A percentile compares a stretch with the other conserved stretches of the same genome.
These are phyloP conservation scores for Pichia sp. DNA, from an alignment of 1,139 yeast species.

Conservation along the genomic window DNA sequence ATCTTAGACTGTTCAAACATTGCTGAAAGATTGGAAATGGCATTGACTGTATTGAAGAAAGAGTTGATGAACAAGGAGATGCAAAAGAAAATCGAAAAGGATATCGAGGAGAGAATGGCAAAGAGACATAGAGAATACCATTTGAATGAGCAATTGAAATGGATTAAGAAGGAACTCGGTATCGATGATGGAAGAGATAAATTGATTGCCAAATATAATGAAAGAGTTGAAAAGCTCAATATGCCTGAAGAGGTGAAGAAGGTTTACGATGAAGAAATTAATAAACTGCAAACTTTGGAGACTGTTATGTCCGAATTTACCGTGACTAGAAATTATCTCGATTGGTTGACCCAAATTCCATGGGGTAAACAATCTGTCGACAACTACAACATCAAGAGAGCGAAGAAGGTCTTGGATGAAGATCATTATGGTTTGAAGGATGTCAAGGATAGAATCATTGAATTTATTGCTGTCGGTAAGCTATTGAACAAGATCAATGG, in stretches of 20 bases:
- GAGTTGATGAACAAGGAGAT: constrained; percentile 68
- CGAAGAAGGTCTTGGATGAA: constrained; percentile 62
- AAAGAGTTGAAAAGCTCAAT: constrained; percentile 63
- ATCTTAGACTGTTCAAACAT: constrained; percentile 69
- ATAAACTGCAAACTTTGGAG: constrained; percentile 63
- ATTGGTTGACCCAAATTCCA: constrained; percentile 90
- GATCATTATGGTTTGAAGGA: constrained; percentile 80
- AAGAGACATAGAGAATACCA: constrained; percentile 63
- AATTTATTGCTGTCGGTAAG: constrained; percentile 77
- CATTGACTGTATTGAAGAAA: constrained; percentile 69
- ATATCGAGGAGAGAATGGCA: constrained; percentile 58
- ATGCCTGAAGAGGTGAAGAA: constrained; percentile 79
- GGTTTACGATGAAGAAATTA: constrained; percentile 80
- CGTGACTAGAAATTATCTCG: constrained; percentile 82
- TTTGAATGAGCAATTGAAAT: constrained; percentile 59
- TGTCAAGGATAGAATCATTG: constrained; percentile 73
- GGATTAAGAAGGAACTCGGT: constrained; percentile 85
- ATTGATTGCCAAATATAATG: constrained; percentile 68
- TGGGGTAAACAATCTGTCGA: constrained; percentile 89
- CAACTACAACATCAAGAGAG: constrained; percentile 67
- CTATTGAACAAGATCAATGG: constrained; percentile 86
- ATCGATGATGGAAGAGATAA: constrained; percentile 83
- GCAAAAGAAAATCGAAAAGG: constrained; percentile 58
- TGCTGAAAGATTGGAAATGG: constrained; percentile 67
- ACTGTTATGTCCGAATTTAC: constrained; percentile 79